A percentile compares a stretch with the other conserved stretches of the same genome.
These are phyloP conservation scores for Keithomyces neogunnii DNA, from an alignment of 2,329 filamentous ascomycete genomes.

Conservation along the genomic window DNA sequence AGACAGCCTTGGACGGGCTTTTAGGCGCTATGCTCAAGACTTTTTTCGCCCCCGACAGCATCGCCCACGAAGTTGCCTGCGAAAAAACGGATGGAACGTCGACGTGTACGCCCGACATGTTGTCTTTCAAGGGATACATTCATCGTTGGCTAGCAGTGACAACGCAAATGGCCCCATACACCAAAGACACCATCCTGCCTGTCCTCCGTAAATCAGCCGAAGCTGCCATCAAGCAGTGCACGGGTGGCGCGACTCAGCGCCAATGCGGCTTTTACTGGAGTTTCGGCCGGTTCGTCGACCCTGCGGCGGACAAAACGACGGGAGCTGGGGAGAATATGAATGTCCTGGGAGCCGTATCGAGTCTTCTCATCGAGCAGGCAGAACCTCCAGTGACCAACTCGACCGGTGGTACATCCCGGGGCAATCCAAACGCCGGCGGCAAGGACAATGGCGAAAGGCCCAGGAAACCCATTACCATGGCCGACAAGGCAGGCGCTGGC, in stretches of 20 bases:
- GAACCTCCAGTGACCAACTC: conserved; percentile 33
- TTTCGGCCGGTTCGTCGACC: conserved; percentile 32
- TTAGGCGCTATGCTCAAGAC: conserved; percentile 37
- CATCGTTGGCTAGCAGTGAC: conserved; percentile 56
- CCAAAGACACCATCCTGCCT: conserved; percentile 43
- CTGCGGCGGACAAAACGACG: conserved; percentile 42
- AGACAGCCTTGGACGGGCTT: conserved; percentile 44
- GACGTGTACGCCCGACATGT: conserved; percentile 63
- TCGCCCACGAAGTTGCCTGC: conserved; percentile 61
- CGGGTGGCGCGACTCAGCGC: conserved; percentile 47
- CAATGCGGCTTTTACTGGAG: conserved; percentile 60
- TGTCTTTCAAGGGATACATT: conserved; percentile 64
- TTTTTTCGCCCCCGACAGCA: conserved; percentile 44
- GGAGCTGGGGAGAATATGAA: conserved; percentile 53
- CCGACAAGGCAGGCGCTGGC: conserved; percentile 39
- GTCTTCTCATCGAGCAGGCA: conserved; percentile 34
- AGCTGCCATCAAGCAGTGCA: conserved; percentile 55
- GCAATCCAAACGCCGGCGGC: conserved; percentile 31
- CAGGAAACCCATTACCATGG: conserved; percentile 27
- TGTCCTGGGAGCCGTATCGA: conserved; percentile 45
- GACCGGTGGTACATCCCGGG: conserved; percentile 42
- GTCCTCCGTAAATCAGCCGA: conserved; percentile 48
- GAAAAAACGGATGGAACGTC: conserved; percentile 44
- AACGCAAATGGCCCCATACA: conserved; percentile 54
- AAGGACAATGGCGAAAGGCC: conserved; percentile 19